Conservation (phyloP, 78 protist genomes). For the Isochrysis galbana region DNA sequence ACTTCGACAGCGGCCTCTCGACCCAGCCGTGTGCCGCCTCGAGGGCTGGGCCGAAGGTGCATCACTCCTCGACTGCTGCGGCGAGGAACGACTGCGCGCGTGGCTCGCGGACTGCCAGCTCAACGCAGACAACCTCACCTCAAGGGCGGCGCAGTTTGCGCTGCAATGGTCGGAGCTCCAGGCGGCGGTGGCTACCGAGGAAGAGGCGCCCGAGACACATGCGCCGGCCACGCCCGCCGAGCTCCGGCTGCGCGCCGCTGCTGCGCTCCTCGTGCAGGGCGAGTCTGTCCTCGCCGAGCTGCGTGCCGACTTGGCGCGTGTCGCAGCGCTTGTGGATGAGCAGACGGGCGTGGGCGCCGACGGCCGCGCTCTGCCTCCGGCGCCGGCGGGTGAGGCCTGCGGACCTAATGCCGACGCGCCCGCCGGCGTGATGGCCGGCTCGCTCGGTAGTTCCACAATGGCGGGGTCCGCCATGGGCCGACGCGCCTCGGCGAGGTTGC, state of each 20-base stretch:
- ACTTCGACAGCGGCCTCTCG: not conserved
- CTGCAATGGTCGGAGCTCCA: not conserved
- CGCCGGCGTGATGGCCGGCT: not conserved
- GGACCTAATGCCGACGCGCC: not conserved
- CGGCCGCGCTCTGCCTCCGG: not conserved
- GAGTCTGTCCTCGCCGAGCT: not conserved
- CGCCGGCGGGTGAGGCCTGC: not conserved
- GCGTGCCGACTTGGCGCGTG: not conserved
- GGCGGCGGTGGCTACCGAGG: not conserved
- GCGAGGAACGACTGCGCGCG: slow-evolving; percentile 20
- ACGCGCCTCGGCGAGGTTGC: not conserved
- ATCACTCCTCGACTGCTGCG: slow-evolving; percentile 8
- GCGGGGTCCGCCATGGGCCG: not conserved
- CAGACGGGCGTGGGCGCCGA: not conserved
- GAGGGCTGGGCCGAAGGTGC: not conserved
- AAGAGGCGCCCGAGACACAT: not conserved
- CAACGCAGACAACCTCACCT: not conserved
- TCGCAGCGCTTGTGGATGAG: not conserved
- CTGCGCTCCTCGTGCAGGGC: not conserved
- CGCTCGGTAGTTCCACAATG: not conserved
- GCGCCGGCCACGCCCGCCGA: not conserved
- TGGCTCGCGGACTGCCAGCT: slow-evolving; percentile 4
- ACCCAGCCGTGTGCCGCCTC: not conserved
- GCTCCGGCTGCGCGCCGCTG: not conserved
- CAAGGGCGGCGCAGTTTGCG: not conserved